phyloP scores from a whole-genome alignment of 176 grass and related monocot species.

The Ensete ventricosum region DNA sequence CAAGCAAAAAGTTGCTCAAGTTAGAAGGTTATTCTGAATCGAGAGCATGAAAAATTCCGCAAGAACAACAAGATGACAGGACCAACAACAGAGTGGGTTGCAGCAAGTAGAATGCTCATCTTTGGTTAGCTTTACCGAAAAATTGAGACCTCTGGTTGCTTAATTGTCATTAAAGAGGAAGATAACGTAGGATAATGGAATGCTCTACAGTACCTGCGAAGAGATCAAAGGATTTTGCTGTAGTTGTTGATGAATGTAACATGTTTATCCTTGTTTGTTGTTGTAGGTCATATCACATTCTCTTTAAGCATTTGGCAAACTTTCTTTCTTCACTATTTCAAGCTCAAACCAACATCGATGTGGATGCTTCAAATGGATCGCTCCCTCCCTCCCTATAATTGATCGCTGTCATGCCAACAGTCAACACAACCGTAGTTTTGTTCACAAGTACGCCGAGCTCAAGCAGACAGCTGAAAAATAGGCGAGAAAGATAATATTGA shows the following conservation, averaged over 20 bases:
- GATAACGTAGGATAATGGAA: neutral
- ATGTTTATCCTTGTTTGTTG: neutral
- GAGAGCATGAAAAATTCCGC: no score
- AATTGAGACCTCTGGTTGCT: neutral
- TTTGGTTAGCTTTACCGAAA: no score
- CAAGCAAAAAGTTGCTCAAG: no score
- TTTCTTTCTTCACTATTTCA: neutral
- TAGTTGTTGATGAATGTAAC: neutral
- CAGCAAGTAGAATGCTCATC: no score
- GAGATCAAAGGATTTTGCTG: neutral
- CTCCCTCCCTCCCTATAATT: neutral
- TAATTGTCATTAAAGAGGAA: neutral
- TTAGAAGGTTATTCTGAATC: no score
- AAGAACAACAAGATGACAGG: no score
- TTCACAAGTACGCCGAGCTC: no score
- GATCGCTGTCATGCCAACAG: no score
- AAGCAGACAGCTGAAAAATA: no score
- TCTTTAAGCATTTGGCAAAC: neutral
- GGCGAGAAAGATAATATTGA: no score
- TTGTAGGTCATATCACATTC: neutral
- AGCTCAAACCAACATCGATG: neutral
- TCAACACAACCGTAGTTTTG: no score
- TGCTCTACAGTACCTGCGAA: neutral
- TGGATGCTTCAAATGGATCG: neutral
- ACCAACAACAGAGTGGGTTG: no score